A percentile compares a stretch with the other conserved stretches of the same genome.
phyloP scores from a whole-genome alignment of 208 protist genomes.

The Acanthamoeba royreba region DNA sequence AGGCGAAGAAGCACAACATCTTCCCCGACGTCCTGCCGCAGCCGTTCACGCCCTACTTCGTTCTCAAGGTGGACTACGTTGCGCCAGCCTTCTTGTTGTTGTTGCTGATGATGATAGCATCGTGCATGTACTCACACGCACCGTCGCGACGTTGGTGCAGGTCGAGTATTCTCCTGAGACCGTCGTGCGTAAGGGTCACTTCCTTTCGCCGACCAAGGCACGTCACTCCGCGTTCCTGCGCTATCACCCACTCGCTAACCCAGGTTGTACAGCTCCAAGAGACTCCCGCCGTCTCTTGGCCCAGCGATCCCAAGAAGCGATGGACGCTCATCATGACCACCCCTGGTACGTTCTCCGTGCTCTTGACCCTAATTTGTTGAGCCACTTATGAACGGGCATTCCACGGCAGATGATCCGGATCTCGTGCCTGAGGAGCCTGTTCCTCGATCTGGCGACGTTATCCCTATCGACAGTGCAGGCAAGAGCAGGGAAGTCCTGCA shows the following conservation, averaged over 20 bases:
- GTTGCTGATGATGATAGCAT: background rate
- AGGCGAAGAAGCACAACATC: background rate
- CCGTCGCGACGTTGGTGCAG: background rate
- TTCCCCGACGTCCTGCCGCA: background rate
- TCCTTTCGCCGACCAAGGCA: background rate
- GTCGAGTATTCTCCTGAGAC: background rate
- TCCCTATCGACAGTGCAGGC: background rate
- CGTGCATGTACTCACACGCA: background rate
- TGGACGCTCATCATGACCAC: background rate
- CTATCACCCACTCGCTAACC: too few relatives aligned
- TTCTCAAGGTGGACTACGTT: background rate
- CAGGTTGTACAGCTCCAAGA: background rate
- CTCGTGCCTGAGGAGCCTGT: background rate
- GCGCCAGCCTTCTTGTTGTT: background rate
- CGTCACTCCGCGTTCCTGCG: background rate
- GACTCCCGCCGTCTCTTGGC: background rate
- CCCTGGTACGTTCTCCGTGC: background rate
- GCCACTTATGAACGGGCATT: background rate
- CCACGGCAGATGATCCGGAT: background rate
- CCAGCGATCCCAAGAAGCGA: background rate
- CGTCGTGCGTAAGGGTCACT: background rate
- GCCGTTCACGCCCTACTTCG: background rate
- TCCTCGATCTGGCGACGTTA: background rate
- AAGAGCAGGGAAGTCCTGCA: background rate
- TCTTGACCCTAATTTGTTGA: background rate